Conservation (phyloP, 129 eudicot species). For the Escallonia rubra region DNA sequence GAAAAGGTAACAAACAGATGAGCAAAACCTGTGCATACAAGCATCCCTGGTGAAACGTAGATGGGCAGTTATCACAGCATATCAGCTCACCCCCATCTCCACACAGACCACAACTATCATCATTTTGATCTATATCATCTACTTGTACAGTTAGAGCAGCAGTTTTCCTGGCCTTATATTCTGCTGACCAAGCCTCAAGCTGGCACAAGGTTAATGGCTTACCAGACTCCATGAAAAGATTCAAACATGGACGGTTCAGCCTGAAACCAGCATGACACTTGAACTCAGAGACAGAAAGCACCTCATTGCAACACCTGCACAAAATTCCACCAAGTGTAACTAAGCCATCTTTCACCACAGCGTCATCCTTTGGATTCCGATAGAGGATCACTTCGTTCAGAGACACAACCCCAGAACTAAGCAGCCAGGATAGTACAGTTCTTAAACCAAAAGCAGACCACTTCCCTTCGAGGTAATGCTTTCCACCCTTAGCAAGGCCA, state of each 20-base stretch:
- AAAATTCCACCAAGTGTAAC: conserved; percentile 65
- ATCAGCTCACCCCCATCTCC: conserved; percentile 95
- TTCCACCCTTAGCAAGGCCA: conserved; percentile 48
- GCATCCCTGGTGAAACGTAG: conserved; percentile 90
- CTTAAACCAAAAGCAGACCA: conserved; percentile 49
- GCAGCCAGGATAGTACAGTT: conserved; percentile 76
- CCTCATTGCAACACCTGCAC: conserved; percentile 68
- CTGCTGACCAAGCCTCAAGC: conserved; percentile 98
- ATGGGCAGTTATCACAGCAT: conserved; percentile 93
- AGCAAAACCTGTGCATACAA: conserved; percentile 66
- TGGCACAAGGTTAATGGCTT: conserved; percentile 77
- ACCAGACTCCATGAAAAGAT: conserved; percentile 85
- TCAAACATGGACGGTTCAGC: conserved; percentile 47
- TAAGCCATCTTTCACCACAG: conserved; percentile 71
- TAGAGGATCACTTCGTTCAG: conserved; percentile 71
- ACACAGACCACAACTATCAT: conserved; percentile 94
- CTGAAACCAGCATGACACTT: conserved; percentile 73
- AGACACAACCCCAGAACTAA: conserved; percentile 55
- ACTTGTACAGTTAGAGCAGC: conserved; percentile 31
- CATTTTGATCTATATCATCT: conserved; percentile 57
- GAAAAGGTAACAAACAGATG: neutral
- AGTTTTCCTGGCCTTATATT: conserved; percentile 67
- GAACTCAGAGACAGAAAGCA: conserved; percentile 66
- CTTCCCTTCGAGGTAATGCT: conserved; percentile 44
- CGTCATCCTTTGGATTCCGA: conserved; percentile 52